Conservation (phyloP, 2,329 filamentous ascomycete genomes). For the Knoxdaviesia proteae region DNA sequence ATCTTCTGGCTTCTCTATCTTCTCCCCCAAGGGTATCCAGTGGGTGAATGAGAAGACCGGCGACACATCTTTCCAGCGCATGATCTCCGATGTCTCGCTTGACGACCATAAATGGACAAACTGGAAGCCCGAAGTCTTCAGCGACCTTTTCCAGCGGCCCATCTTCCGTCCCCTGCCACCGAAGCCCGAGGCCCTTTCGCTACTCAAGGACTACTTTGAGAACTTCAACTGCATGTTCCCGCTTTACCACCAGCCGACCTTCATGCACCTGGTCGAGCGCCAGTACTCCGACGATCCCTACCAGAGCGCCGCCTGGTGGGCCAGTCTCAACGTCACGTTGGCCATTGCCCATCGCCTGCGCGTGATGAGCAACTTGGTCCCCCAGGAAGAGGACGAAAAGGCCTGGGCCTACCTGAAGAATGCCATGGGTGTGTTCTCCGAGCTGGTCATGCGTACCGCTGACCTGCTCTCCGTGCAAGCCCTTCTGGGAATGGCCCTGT, state of each 20-base stretch:
- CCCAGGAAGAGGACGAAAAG: slow-evolving; percentile 79
- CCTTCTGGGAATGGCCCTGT: slow-evolving; percentile 77
- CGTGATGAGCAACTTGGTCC: slow-evolving; percentile 86
- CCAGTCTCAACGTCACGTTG: slow-evolving; percentile 78
- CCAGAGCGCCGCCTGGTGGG: slow-evolving; percentile 95
- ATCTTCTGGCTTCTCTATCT: slow-evolving; percentile 95
- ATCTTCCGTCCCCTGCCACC: slow-evolving; percentile 68
- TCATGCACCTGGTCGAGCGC: slow-evolving; percentile 89
- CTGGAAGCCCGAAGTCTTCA: slow-evolving; percentile 96
- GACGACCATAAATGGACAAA: slow-evolving; percentile 92
- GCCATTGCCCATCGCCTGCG: slow-evolving; percentile 85
- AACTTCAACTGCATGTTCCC: slow-evolving; percentile 99
- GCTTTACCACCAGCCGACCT: slow-evolving; percentile 90
- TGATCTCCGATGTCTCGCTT: slow-evolving; percentile 79
- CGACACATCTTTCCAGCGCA: slow-evolving; percentile 83
- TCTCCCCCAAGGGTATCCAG: slow-evolving; percentile 91
- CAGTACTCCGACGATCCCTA: slow-evolving; percentile 90
- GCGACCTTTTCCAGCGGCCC: slow-evolving; percentile 70
- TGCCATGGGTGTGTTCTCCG: slow-evolving; percentile 77
- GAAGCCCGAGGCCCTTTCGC: slow-evolving; percentile 68
- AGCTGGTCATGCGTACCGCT: slow-evolving; percentile 88
- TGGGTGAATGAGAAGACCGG: slow-evolving; percentile 98
- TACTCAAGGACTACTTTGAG: slow-evolving; percentile 87
- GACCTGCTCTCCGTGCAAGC: slow-evolving; percentile 91
- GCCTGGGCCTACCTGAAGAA: slow-evolving; percentile 96